A percentile compares a stretch with the other conserved stretches of the same genome.
Evolutionary conservation across 1,139 yeast species (phyloP).

Genomic region (Pichia kudriavzevii): DNA sequence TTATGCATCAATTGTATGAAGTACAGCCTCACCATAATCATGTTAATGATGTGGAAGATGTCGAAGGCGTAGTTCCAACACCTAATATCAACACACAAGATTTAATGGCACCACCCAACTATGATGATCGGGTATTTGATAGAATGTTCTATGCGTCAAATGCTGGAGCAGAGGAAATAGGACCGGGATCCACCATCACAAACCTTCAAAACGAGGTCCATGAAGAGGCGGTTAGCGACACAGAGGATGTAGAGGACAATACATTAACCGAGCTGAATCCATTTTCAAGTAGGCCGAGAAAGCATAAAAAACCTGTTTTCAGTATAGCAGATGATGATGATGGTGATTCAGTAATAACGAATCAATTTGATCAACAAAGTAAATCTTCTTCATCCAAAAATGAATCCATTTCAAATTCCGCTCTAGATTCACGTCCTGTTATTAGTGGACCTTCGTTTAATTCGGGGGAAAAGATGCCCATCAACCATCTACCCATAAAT

Average conservation of each 20-base stretch:
- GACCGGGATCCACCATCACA: too few relatives aligned
- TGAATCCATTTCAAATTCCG: not conserved
- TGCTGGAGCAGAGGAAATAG: too few relatives aligned
- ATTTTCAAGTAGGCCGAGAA: conserved; percentile 6
- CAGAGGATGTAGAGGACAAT: too few relatives aligned
- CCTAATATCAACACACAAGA: conserved; percentile 25
- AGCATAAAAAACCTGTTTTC: conserved; percentile 32
- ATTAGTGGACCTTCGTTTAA: conserved; percentile 26
- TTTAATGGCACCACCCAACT: conserved; percentile 81
- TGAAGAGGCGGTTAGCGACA: too few relatives aligned
- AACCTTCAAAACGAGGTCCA: too few relatives aligned
- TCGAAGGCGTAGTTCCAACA: conserved; percentile 8
- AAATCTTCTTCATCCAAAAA: too few relatives aligned
- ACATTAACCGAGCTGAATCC: conserved; percentile 2
- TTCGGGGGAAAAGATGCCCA: conserved; percentile 20
- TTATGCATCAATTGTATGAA: conserved; percentile 4
- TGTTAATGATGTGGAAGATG: conserved; percentile 4
- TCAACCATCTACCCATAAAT: conserved; percentile 9
- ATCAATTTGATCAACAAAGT: not conserved
- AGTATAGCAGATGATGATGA: conserved; percentile 35
- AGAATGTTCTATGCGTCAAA: too few relatives aligned
- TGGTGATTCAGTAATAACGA: not conserved
- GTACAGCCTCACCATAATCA: conserved; percentile 6
- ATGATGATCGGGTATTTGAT: conserved; percentile 80
- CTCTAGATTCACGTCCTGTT: conserved; percentile 3